These are phyloP conservation scores for Hyaloscypha bicolor DNA, from an alignment of 495 filamentous ascomycete genomes.

Conservation along the genomic window DNA sequence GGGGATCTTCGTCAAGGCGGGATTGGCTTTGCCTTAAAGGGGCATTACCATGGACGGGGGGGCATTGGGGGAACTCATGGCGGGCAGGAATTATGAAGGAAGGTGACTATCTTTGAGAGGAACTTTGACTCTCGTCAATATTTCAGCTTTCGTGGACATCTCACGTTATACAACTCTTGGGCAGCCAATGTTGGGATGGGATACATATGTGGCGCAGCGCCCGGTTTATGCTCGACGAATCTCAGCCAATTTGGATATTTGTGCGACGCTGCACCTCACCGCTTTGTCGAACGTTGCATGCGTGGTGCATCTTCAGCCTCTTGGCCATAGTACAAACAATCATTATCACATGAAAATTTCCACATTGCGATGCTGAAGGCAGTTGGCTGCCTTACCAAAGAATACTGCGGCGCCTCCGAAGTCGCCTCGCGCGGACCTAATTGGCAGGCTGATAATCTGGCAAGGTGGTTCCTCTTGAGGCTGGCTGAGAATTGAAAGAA, in stretches of 20 bases:
- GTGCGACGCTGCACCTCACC: background rate
- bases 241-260: background rate
- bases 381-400: background rate
- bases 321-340: background rate
- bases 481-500: background rate
- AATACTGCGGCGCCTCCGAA: background rate
- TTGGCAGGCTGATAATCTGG: background rate
- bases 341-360: background rate
- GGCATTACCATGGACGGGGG: background rate
- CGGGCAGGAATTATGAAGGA: background rate
- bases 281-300: background rate
- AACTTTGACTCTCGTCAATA: background rate
- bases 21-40: conserved; percentile 11
- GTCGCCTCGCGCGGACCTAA: background rate
- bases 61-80: background rate
- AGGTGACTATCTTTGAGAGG: background rate
- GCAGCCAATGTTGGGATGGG: background rate
- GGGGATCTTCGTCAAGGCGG: conserved; percentile 8
- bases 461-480: background rate
- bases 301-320: background rate
- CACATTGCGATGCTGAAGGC: background rate
- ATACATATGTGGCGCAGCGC: background rate
- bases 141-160: background rate
- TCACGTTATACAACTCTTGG: background rate
- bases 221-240: background rate